Evolutionary conservation across 2,329 filamentous ascomycete genomes (phyloP).

Genomic region (Phoma sp.): DNA sequence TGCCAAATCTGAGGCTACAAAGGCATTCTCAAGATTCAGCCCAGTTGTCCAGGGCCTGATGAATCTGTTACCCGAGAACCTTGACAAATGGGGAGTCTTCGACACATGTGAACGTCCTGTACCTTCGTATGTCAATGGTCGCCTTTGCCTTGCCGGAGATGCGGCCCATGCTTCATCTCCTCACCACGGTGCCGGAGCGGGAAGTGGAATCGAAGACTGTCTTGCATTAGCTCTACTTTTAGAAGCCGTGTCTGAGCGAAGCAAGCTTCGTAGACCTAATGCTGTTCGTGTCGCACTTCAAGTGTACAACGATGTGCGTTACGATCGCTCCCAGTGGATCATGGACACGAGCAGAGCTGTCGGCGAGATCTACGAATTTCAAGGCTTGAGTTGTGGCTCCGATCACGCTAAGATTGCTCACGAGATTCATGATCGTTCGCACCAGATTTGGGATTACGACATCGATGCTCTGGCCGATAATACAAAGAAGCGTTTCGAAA

Average conservation of each 20-base stretch:
- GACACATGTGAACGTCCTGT: constrained; percentile 20
- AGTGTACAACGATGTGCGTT: constrained; percentile 18
- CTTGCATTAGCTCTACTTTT: constrained; percentile 28
- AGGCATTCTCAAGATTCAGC: constrained; percentile 14
- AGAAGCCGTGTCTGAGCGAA: background rate
- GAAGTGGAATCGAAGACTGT: constrained; percentile 35
- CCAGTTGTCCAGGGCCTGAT: constrained; percentile 11
- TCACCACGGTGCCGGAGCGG: constrained; percentile 28
- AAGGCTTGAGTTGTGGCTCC: constrained; percentile 1
- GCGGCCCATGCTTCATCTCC: constrained; percentile 26
- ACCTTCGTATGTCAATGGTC: constrained; percentile 17
- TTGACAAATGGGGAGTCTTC: constrained; percentile 24
- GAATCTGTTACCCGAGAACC: constrained; percentile 13
- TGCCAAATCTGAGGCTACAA: constrained; percentile 9
- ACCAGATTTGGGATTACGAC: constrained; percentile 23
- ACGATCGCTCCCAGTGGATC: constrained; percentile 19
- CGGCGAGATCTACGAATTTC: constrained; percentile 21
- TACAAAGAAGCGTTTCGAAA: background rate
- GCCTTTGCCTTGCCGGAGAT: constrained; percentile 26
- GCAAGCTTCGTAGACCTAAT: background rate
- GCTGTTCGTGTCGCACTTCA: constrained; percentile 12
- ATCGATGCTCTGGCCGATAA: constrained; percentile 16
- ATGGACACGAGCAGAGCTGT: constrained; percentile 18
- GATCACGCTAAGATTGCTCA: constrained; percentile 8
- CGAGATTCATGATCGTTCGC: constrained; percentile 15